Evolutionary conservation across 306 rosid species (phyloP).

Genomic region (Trichosanthes truncata): DNA sequence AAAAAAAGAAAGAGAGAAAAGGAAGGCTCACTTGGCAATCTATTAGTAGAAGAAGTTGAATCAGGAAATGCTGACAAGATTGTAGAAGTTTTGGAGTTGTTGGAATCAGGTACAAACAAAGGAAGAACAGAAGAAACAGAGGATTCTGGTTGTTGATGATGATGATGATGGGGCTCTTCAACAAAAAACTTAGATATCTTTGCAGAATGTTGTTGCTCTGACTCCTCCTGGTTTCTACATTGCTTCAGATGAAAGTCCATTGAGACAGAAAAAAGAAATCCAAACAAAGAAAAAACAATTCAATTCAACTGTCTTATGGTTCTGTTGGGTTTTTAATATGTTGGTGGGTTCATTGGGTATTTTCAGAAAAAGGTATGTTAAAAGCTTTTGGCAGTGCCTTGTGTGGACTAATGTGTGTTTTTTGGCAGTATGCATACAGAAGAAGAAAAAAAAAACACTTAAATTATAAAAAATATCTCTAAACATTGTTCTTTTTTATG

Average conservation of each 20-base stretch:
- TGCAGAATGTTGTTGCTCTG: constrained; percentile 70
- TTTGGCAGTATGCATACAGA: background rate
- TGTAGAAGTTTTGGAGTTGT: constrained; percentile 30
- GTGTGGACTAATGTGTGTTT: background rate
- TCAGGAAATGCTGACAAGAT: constrained; percentile 45
- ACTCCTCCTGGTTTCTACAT: constrained; percentile 83
- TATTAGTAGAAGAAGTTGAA: constrained; percentile 24
- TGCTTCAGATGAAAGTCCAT: constrained; percentile 88
- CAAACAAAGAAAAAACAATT: background rate
- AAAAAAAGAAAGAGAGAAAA: background rate
- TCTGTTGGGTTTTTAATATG: background rate
- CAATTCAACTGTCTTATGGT: background rate
- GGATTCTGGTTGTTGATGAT: constrained; percentile 31
- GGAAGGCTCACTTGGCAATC: constrained; percentile 45
- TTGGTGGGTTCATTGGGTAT: constrained; percentile 12
- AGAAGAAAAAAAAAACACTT: background rate
- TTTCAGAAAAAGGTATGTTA: constrained; percentile 26
- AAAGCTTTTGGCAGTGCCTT: constrained; percentile 26
- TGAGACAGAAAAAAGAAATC: constrained; percentile 24
- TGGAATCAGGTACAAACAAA: constrained; percentile 56
- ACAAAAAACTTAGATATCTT: constrained; percentile 68
- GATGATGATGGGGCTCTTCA: constrained; percentile 19
- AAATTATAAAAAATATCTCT: background rate
- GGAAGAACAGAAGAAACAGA: constrained; percentile 46
- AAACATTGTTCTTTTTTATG: too few species aligned